A percentile compares a stretch with the other conserved stretches of the same genome.
These are phyloP conservation scores for Aschersonia sp. DNA, from an alignment of 2,329 filamentous ascomycete species.

Conservation along the genomic window DNA sequence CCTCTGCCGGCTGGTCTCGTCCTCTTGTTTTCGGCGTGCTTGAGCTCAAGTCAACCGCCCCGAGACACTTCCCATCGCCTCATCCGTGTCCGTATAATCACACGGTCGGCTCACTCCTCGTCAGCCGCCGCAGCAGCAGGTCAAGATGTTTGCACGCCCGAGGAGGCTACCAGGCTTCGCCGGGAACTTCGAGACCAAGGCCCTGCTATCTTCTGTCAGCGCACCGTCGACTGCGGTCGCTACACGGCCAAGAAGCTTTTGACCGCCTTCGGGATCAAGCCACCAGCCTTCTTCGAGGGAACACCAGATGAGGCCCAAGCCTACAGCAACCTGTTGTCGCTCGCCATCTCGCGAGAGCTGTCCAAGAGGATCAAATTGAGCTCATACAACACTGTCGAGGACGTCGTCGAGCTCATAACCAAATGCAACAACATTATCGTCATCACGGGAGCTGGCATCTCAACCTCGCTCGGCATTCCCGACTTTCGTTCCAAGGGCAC, in stretches of 20 bases:
- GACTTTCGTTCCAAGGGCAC: constrained; percentile 92
- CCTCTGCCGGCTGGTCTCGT: too few species aligned
- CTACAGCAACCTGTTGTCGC: constrained; percentile 60
- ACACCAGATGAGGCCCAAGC: constrained; percentile 39
- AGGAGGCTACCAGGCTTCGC: constrained; percentile 55
- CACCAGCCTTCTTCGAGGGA: constrained; percentile 60
- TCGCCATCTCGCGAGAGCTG: constrained; percentile 68
- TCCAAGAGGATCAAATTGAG: constrained; percentile 66
- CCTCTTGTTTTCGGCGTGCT: too few species aligned
- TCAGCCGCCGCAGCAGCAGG: not conserved
- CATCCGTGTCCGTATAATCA: not conserved
- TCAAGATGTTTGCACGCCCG: constrained; percentile 42
- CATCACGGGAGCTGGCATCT: constrained; percentile 90
- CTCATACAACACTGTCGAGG: constrained; percentile 73
- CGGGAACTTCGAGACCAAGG: constrained; percentile 61
- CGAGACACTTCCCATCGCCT: too few species aligned
- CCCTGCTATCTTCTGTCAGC: constrained; percentile 60
- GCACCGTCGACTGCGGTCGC: constrained; percentile 51
- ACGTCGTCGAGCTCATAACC: constrained; percentile 66
- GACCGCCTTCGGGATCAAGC: constrained; percentile 68
- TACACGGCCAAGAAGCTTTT: constrained; percentile 72
- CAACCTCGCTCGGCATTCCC: constrained; percentile 88
- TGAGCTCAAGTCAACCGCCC: too few species aligned
- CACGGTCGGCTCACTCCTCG: not conserved
- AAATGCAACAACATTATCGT: constrained; percentile 75